A percentile compares a stretch with the other conserved stretches of the same genome.
These are phyloP conservation scores for Capronia coronata DNA, from an alignment of 2,329 filamentous ascomycete species.

Conservation along the genomic window DNA sequence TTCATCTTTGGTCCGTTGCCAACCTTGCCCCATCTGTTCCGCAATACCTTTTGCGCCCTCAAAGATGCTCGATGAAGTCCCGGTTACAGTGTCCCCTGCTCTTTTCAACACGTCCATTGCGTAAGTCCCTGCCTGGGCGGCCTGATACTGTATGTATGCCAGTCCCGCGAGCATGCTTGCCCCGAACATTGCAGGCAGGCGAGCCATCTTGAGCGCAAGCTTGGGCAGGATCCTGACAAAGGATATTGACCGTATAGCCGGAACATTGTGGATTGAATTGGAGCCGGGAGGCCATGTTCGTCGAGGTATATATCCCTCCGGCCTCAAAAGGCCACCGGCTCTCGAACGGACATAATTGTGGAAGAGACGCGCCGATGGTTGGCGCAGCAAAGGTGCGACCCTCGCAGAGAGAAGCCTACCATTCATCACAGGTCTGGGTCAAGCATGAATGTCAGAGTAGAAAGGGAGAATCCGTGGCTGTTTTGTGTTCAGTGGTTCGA, in stretches of 20 bases:
- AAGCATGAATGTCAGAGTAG: slow-evolving; percentile 14
- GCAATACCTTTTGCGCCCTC: slow-evolving; percentile 67
- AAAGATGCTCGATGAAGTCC: slow-evolving; percentile 48
- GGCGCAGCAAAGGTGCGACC: slow-evolving; percentile 60
- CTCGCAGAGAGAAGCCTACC: slow-evolving; percentile 70
- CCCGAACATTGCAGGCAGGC: slow-evolving; percentile 85
- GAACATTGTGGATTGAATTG: slow-evolving; percentile 76
- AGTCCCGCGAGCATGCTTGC: slow-evolving; percentile 78
- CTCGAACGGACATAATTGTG: slow-evolving; percentile 52
- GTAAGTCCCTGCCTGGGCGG: slow-evolving; percentile 72
- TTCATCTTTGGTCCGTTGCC: slow-evolving; percentile 75
- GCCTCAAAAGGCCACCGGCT: slow-evolving; percentile 62
- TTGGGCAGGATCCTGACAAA: slow-evolving; percentile 69
- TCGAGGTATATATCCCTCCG: slow-evolving; percentile 56
- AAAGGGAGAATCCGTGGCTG: slow-evolving; percentile 1
- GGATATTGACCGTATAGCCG: slow-evolving; percentile 58
- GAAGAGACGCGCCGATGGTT: slow-evolving; percentile 54
- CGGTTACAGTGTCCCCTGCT: slow-evolving; percentile 64
- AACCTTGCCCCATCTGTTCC: slow-evolving; percentile 71
- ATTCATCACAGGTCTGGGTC: slow-evolving; percentile 48
- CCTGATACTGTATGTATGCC: slow-evolving; percentile 94
- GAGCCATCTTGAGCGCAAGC: slow-evolving; percentile 79
- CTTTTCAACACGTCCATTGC: slow-evolving; percentile 67
- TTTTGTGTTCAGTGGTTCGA: not conserved
- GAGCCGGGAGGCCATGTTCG: slow-evolving; percentile 67